Evolutionary conservation across 805 yeast species (phyloP), one percentile per base, ranked within the genome.

Genomic region (Torulaspora gathmanii): DNA sequence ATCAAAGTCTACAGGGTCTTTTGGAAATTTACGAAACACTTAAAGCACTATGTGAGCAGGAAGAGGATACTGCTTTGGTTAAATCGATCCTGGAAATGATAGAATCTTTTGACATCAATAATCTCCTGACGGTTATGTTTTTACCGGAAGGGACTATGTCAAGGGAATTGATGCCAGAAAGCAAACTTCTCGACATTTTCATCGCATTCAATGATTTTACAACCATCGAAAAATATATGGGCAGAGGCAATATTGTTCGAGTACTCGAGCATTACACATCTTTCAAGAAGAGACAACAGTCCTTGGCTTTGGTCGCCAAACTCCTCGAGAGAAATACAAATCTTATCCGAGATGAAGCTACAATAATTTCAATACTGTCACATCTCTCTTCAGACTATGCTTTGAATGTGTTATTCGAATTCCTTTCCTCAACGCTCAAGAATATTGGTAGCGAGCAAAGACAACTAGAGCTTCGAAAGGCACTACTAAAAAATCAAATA

Each of bases 141-240:
- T 13, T 51, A 5, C 46, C 49, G 2, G 45, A 44, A 6, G 42
- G 37, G 27, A 40, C 39, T 8, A 40, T 33, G 8, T 37, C 37
- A 12, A 37, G 37, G 7, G 28, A 33, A 6, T 17, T 28, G 11
- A 29, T 49, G 26, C 20, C 50, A 13, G 10, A 31, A 13, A 45
- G 45, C 7, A 47, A 51, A 17, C 36, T 50, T 19, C 48, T 61
- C 10, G 48, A 55, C 2, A 42, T 52, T 12, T 51, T 44, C 12
- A 23, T 57, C 37, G 35, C 53, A 9, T 51, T 49, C 41, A 58
- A 58, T 48, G 67, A 61, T 46, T 64, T 59, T 39, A 35, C 45
- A 15, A 50, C 50, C 8, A 48, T 64, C 7, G 65, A 64, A 30
- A 33, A 28, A 16, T 45, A 19, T 2, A 28, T 54, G 1, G 51